Evolutionary conservation across 768 basidiomycete genomes (phyloP).

Genomic region (Pholiota conissans): DNA sequence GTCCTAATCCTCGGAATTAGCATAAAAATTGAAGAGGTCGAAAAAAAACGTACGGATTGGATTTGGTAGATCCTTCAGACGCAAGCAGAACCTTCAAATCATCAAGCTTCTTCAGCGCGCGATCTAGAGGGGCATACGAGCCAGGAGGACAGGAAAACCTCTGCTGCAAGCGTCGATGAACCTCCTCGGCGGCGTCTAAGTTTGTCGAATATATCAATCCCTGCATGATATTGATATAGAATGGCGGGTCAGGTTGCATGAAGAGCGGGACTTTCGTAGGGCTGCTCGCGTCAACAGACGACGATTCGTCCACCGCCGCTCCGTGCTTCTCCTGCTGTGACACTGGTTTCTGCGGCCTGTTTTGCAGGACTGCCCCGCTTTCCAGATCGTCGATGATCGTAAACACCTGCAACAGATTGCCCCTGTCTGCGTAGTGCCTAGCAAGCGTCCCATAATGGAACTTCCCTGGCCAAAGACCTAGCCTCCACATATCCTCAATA

Average conservation of each 20-base stretch:
- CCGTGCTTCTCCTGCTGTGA: neutral
- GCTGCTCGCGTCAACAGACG: neutral
- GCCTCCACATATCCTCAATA: neutral
- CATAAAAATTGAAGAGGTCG: no score
- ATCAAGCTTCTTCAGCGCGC: slow-evolving; percentile 1
- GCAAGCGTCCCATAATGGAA: slow-evolving; percentile 1
- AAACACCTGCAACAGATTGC: neutral
- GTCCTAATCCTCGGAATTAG: no score
- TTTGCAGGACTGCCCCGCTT: neutral
- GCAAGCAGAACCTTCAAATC: slow-evolving; percentile 1
- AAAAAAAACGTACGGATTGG: neutral
- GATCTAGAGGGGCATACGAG: neutral
- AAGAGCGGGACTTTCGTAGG: neutral
- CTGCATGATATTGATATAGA: slow-evolving; percentile 3
- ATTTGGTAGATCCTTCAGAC: neutral
- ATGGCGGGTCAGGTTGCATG: neutral
- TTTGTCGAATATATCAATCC: neutral
- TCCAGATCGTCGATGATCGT: slow-evolving; percentile 1
- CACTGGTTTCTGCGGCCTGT: neutral
- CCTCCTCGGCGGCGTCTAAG: neutral
- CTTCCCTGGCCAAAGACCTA: slow-evolving; percentile 1
- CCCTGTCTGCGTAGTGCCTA: neutral
- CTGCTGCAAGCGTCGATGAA: neutral
- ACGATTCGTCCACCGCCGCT: no score
- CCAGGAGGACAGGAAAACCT: neutral